Evolutionary conservation across 1,139 yeast species (phyloP), one percentile per base, ranked within the genome.

Genomic region (Suhomyces yuchorum): DNA sequence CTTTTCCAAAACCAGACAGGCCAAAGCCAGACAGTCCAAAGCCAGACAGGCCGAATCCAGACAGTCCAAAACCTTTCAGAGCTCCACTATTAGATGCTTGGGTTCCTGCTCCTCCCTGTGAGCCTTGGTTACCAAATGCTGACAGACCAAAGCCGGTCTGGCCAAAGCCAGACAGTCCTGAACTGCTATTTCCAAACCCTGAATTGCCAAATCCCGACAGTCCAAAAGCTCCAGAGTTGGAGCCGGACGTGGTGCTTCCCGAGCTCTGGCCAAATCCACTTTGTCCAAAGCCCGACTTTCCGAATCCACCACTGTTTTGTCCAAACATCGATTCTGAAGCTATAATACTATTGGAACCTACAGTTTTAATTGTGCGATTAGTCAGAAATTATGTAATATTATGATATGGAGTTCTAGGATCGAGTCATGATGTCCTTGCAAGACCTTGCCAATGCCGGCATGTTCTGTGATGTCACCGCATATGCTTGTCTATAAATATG

Each of bases 401-500:
- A 3, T 14, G 7, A 3, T 4, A 11, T 15, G 23, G 9, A 9
- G n/a, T 40, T 7, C 18, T 41, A 33, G 23, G 30, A 19, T 12
- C n/a, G 38, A 4, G 43, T 39, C 39, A 43, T 32, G 15, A 40
- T 43, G 8, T 41, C 51, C 42, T 56, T 56, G 50, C 68, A 67
- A 18, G 65, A 56, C 30, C 51, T 61, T 1, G 65, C 60, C 42
- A 74, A 56, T 20, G 62, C 56, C 20, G 58, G 58, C 44, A 68
- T 63, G 44, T 70, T 70, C 45, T 64, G 72, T 7, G 67, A 69
- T 43, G 74, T 68, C 43, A 68, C 65, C 2, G 67, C 69, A 59
- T 70, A 85, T 8, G 88, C 90, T 42, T 81, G 84, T 52, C 78
- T 75, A 62, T 90, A 93, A 58, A 84, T 71, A 20, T 67, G 68